Conservation (phyloP, 805 yeast genomes). For the Clavispora fructus region DNA sequence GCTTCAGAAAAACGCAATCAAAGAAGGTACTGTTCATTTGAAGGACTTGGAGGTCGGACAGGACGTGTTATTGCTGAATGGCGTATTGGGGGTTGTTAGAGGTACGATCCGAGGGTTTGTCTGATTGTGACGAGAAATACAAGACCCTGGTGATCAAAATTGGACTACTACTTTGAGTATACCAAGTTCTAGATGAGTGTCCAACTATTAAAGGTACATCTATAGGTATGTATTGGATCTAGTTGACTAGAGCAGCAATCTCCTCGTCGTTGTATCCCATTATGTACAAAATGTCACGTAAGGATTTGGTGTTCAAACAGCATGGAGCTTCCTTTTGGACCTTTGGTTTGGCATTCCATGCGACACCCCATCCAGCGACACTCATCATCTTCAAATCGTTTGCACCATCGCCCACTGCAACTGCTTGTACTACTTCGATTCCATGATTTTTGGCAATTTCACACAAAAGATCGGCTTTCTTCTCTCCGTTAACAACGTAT, state of each 20-base stretch:
- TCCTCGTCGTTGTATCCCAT: slow-evolving; percentile 66
- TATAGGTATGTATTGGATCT: neutral
- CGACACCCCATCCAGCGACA: slow-evolving; percentile 87
- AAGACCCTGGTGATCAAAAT: too few species aligned
- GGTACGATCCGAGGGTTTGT: slow-evolving; percentile 32
- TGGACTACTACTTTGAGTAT: too few species aligned
- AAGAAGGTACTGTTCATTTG: slow-evolving; percentile 46
- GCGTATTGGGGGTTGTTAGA: slow-evolving; percentile 70
- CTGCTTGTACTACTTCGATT: slow-evolving; percentile 48
- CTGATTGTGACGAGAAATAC: too few species aligned
- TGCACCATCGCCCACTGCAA: slow-evolving; percentile 97
- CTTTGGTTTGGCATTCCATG: slow-evolving; percentile 95
- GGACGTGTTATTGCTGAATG: slow-evolving; percentile 71
- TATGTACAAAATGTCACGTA: slow-evolving; percentile 74
- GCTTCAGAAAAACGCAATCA: slow-evolving; percentile 45
- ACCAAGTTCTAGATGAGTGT: too few species aligned
- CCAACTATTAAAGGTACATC: neutral
- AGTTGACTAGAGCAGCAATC: slow-evolving; percentile 23
- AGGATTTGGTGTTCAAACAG: slow-evolving; percentile 65
- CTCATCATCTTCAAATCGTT: slow-evolving; percentile 92
- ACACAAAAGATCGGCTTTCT: slow-evolving; percentile 68
- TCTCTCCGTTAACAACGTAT: slow-evolving; percentile 77
- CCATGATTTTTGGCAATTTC: slow-evolving; percentile 54
- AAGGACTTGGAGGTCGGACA: slow-evolving; percentile 59
- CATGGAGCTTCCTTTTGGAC: slow-evolving; percentile 84